Conservation (phyloP, 345 rosid genomes). For the Mangifera indica region DNA sequence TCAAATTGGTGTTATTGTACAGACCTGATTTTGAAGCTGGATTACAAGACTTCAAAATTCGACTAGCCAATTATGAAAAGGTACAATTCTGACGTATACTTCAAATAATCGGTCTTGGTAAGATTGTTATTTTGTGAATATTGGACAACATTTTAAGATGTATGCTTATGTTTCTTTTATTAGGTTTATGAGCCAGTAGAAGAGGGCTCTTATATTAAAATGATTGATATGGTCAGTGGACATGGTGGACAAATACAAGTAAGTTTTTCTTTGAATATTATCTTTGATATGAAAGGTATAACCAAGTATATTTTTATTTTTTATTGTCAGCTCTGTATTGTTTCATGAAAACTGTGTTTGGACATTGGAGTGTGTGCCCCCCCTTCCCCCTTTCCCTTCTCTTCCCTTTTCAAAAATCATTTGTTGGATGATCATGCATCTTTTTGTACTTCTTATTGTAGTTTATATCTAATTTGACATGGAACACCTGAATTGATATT, state of each 20-base stretch:
- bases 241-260: conserved; percentile 97
- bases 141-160: conserved; percentile 11
- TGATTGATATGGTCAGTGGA: conserved; percentile 99
- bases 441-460: conserved; percentile 3
- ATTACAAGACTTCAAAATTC: conserved; percentile 73
- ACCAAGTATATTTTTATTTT: too few species aligned
- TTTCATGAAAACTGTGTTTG: not conserved
- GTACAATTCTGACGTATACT: conserved; percentile 36
- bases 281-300: not conserved
- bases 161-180: conserved; percentile 26
- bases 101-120: conserved; percentile 17
- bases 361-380: not conserved
- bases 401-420: not conserved
- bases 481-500: conserved; percentile 15
- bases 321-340: not conserved
- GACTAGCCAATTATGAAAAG: conserved; percentile 86
- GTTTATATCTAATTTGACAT: not conserved
- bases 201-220: conserved; percentile 98
- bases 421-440: not conserved
- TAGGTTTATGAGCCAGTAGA: conserved; percentile 99
- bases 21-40: conserved; percentile 97
- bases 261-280: conserved; percentile 19
- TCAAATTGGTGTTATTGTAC: conserved; percentile 33
- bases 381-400: not conserved
- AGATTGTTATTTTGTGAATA: conserved; percentile 13